Evolutionary conservation across 352 stramenopile species (phyloP).

Genomic region (Lagenidium giganteum): DNA sequence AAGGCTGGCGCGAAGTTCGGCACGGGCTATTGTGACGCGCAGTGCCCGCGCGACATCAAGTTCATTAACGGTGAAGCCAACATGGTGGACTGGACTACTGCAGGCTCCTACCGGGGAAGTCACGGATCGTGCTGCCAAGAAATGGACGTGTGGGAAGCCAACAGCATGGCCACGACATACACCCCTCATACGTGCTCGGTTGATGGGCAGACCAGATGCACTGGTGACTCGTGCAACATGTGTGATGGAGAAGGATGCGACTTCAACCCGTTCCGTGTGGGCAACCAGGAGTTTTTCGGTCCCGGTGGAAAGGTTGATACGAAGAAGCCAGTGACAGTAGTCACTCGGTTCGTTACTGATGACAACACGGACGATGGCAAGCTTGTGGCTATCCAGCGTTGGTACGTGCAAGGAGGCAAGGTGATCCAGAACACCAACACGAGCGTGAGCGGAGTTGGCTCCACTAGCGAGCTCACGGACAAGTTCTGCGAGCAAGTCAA

Average conservation of each 20-base stretch:
- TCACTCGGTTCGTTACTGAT: constrained; percentile 67
- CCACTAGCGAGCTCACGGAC: too few species aligned
- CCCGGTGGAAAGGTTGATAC: constrained; percentile 40
- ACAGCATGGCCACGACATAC: constrained; percentile 17
- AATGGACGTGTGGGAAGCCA: constrained; percentile 31
- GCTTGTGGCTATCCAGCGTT: constrained; percentile 60
- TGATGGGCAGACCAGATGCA: constrained; percentile 31
- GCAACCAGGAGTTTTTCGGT: constrained; percentile 62
- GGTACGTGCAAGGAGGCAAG: constrained; percentile 61
- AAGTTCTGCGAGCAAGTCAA: constrained; percentile 41
- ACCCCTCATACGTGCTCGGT: constrained; percentile 31
- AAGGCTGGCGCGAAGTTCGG: constrained; percentile 49
- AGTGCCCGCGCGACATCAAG: constrained; percentile 73
- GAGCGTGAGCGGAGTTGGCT: too few species aligned
- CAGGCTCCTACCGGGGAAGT: constrained; percentile 23
- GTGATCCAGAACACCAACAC: constrained; percentile 20
- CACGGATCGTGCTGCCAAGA: constrained; percentile 68
- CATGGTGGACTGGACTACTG: constrained; percentile 37
- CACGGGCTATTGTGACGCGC: constrained; percentile 71
- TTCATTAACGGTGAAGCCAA: constrained; percentile 78
- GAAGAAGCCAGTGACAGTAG: constrained; percentile 56
- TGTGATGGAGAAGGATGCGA: constrained; percentile 79
- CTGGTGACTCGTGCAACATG: constrained; percentile 39
- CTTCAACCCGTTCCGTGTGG: constrained; percentile 70
- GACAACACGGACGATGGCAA: constrained; percentile 46